These are phyloP conservation scores for Coprinopsis marcescibilis DNA, from an alignment of 768 basidiomycete species.

Conservation along the genomic window DNA sequence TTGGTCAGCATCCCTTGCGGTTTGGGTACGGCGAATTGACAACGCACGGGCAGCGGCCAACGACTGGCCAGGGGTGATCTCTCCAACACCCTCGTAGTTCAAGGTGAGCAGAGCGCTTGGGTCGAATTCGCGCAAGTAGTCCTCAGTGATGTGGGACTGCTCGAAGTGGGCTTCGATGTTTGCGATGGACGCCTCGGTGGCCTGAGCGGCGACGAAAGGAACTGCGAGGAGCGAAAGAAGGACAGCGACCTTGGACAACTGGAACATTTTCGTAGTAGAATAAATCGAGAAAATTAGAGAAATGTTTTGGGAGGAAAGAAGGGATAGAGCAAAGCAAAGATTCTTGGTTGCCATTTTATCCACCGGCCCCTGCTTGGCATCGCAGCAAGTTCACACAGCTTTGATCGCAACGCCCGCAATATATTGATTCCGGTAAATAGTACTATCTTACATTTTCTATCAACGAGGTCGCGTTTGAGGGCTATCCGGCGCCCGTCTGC, in stretches of 20 bases:
- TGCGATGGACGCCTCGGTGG: constrained; percentile 39
- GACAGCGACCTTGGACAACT: not conserved
- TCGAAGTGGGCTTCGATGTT: constrained; percentile 67
- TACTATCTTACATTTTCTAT: too few species aligned
- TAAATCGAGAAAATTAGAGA: constrained; percentile 11
- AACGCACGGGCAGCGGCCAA: constrained; percentile 53
- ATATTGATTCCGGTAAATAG: too few species aligned
- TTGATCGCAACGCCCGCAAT: too few species aligned
- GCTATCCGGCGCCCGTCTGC: constrained; percentile 42
- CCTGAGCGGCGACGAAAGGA: constrained; percentile 43
- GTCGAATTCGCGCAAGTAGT: constrained; percentile 51
- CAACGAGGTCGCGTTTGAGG: too few species aligned
- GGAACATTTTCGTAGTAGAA: not conserved
- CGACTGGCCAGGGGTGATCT: constrained; percentile 51
- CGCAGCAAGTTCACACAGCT: too few species aligned
- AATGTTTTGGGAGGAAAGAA: constrained; percentile 6
- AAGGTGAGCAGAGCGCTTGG: constrained; percentile 55
- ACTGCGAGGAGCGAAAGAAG: constrained; percentile 34
- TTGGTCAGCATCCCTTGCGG: not conserved
- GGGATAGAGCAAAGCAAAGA: too few species aligned
- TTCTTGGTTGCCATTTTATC: too few species aligned
- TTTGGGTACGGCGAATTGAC: not conserved
- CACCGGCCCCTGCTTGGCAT: too few species aligned
- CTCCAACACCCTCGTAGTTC: constrained; percentile 46
- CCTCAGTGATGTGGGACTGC: constrained; percentile 56